Evolutionary conservation across 495 filamentous ascomycete species (phyloP), one percentile per base, ranked within the genome.

Genomic region (Chaetomidium leptoderma): DNA sequence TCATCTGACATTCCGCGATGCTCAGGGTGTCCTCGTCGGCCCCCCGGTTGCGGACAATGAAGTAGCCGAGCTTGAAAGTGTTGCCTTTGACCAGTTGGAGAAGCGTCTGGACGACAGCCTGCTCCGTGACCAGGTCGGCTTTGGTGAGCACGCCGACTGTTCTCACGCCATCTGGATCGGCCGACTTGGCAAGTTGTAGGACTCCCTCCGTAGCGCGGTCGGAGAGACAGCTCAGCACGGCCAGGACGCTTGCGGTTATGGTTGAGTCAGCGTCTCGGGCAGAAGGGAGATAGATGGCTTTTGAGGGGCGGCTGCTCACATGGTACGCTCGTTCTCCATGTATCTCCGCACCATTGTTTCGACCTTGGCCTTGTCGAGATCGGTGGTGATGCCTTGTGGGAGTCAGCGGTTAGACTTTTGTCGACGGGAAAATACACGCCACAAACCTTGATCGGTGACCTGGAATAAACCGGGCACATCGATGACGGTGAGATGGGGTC

Each of bases 11-110:
- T 27, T 74, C 14, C 8, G 32, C 56, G 6, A 57, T 27, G 21
- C 29, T 55, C 6, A 62, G n/a, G 42, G 37, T 26, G 10, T 55
- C 23, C 27, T 77, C 63, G 37, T 73, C 60, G 32, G 74, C 72
- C 11, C 80, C 75, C 10, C 74, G 74, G 63, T 86, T 88, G 6
- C 75, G 71, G 0, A 89, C 77, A n/a, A 84, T 37, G 40, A 66
- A 75, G 67, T 79, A 87, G 0, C 85, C 84, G 11, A 85, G 77
- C n/a, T 68, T 70, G 1, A 80, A 65, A 2, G 43, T 48, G 8
- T 72, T 54, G 10, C 76, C 76, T 11, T 65, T 40, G 1, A 85
- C 56, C 1, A 85, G 69, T 10, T 81, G 66, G 24, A 57, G 19
- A 6, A 79, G 61, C 7, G 79, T 65, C 6, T 67, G 61, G 6